Percentiles rank a stretch among this genome's conserved stretches.
These are phyloP conservation scores for Tuber melanosporum DNA, from an alignment of 495 filamentous ascomycete genomes.

Conservation along the genomic window DNA sequence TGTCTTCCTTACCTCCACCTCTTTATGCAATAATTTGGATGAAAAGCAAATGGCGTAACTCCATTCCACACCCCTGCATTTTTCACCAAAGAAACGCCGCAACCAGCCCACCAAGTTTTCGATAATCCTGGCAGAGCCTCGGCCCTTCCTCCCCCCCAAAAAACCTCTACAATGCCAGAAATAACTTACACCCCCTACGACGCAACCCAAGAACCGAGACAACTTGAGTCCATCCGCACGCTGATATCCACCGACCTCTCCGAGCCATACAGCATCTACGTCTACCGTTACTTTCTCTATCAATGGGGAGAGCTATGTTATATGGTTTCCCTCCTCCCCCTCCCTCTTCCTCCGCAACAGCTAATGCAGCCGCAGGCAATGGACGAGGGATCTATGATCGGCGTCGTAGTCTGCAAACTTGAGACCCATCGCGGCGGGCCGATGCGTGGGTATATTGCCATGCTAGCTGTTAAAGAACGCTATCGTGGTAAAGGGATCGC, in stretches of 20 bases:
- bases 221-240: conserved; percentile 79
- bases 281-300: conserved; percentile 97
- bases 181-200: conserved; percentile 82
- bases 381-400: conserved; percentile 55
- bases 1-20: neutral
- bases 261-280: conserved; percentile 98
- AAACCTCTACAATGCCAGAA: conserved; percentile 44
- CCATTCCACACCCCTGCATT: conserved; percentile 1
- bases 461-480: conserved; percentile 78
- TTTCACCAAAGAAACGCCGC: neutral
- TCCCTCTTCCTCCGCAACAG: neutral
- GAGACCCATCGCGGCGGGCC: conserved; percentile 73
- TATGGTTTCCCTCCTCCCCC: conserved; percentile 53
- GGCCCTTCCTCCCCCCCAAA: neutral
- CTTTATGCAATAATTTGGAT: neutral
- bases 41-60: neutral
- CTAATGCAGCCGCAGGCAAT: conserved; percentile 17
- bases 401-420: conserved; percentile 93
- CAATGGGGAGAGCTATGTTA: conserved; percentile 97
- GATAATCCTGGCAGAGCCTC: neutral
- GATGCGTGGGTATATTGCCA: conserved; percentile 92
- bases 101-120: neutral
- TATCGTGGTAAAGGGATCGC: conserved; percentile 80
- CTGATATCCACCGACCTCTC: conserved; percentile 95
- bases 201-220: conserved; percentile 65